Conservation (phyloP, 208 protist species). For the Naegleria lovaniensis region DNA sequence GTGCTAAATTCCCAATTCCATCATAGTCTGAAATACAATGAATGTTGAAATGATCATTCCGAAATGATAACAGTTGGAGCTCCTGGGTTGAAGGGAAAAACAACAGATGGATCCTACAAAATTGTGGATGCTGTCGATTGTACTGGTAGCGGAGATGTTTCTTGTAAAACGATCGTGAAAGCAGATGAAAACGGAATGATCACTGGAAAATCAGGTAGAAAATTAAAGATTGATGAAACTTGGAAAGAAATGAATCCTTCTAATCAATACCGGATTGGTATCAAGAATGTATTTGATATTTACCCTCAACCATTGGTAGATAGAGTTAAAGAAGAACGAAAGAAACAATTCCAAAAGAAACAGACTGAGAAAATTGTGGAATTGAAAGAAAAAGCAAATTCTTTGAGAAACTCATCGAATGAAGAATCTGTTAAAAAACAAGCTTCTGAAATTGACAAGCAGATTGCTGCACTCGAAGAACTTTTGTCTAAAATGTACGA, state of each 20-base stretch:
- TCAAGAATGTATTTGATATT: conserved; percentile 36
- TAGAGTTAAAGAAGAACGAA: conserved; percentile 43
- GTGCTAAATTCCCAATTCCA: conserved; percentile 37
- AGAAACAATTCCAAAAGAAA: conserved; percentile 38
- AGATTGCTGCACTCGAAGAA: conserved; percentile 31
- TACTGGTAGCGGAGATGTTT: conserved; percentile 49
- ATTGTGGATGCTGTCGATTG: conserved; percentile 51
- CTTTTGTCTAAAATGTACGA: conserved; percentile 29
- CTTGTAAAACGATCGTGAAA: conserved; percentile 38
- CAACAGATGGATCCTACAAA: conserved; percentile 47
- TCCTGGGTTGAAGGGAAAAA: conserved; percentile 23
- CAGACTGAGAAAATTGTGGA: conserved; percentile 14
- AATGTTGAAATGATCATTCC: no score
- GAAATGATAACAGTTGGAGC: not conserved
- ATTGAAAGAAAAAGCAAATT: conserved; percentile 12
- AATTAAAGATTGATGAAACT: not conserved
- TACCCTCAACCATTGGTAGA: conserved; percentile 28
- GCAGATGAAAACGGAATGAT: conserved; percentile 23
- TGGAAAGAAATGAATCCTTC: not conserved
- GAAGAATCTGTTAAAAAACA: conserved; percentile 18
- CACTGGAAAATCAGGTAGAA: not conserved
- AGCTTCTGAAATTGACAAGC: conserved; percentile 31
- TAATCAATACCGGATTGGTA: conserved; percentile 35
- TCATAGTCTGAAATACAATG: no score
- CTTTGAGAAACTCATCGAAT: not conserved